A percentile compares a stretch with the other conserved stretches of the same genome.
These are phyloP conservation scores for Stephania cephalantha DNA, from an alignment of 164 flowering plant species.

Conservation along the genomic window DNA sequence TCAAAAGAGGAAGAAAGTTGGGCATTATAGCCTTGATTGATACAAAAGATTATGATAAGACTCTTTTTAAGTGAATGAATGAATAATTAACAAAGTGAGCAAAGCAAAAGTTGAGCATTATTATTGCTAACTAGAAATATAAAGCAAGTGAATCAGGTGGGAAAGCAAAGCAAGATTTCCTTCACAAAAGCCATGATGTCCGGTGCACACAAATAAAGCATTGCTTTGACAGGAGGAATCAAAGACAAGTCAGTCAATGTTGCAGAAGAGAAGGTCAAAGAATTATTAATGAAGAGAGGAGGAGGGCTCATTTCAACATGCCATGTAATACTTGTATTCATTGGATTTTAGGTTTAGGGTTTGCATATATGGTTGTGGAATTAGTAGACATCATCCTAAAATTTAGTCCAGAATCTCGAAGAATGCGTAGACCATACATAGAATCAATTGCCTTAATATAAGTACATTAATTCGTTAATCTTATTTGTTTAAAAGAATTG, in stretches of 20 bases:
- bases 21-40: conserved; percentile 1
- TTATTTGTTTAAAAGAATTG: too few species aligned
- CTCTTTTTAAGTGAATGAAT: background rate
- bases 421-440: too few species aligned
- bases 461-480: too few species aligned
- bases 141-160: background rate
- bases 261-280: background rate
- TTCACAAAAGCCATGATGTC: conserved; percentile 4
- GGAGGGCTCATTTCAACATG: background rate
- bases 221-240: background rate
- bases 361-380: too few species aligned
- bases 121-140: background rate
- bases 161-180: conserved; percentile 1
- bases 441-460: too few species aligned
- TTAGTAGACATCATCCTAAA: too few species aligned
- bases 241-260: background rate
- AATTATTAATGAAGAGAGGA: background rate
- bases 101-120: background rate
- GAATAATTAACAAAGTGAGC: background rate
- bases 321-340: too few species aligned
- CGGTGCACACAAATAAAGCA: background rate
- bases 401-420: background rate
- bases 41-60: background rate
- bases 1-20: background rate
- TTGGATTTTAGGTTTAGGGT: too few species aligned